Evolutionary conservation across 345 rosid genomes (phyloP).

Genomic region (Dipteronia sinensis): DNA sequence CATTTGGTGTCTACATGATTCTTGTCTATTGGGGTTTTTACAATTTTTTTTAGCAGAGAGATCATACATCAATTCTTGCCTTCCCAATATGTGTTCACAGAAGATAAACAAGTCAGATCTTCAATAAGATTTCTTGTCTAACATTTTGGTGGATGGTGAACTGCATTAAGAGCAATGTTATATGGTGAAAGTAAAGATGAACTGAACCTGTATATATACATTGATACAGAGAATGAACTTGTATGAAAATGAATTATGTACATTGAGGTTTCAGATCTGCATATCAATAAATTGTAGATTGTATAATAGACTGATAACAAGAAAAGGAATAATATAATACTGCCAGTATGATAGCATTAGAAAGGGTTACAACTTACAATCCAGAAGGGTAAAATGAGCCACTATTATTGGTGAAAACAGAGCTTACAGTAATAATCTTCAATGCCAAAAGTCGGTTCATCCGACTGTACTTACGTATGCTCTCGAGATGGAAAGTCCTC

Average conservation of each 20-base stretch:
- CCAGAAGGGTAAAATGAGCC: not conserved
- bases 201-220: not conserved
- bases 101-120: slow-evolving; percentile 16
- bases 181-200: not conserved
- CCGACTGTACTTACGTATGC: not conserved
- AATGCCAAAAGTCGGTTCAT: not conserved
- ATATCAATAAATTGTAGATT: not conserved
- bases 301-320: not conserved
- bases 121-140: slow-evolving; percentile 16
- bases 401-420: not conserved
- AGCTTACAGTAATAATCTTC: not conserved
- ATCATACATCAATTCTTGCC: not conserved
- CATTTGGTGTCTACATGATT: not conserved
- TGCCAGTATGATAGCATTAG: not conserved
- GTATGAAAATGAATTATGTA: not conserved
- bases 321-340: not conserved
- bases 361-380: not conserved
- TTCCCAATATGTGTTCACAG: not conserved
- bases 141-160: not conserved
- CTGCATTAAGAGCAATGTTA: not conserved
- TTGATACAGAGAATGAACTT: not conserved
- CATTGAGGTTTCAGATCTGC: not conserved
- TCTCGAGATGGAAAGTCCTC: not conserved
- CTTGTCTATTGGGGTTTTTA: not conserved
- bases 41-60: not conserved